Evolutionary conservation across 1,284 basidiomycete genomes (phyloP).

Genomic region (Ceratobasidium theobromae): DNA sequence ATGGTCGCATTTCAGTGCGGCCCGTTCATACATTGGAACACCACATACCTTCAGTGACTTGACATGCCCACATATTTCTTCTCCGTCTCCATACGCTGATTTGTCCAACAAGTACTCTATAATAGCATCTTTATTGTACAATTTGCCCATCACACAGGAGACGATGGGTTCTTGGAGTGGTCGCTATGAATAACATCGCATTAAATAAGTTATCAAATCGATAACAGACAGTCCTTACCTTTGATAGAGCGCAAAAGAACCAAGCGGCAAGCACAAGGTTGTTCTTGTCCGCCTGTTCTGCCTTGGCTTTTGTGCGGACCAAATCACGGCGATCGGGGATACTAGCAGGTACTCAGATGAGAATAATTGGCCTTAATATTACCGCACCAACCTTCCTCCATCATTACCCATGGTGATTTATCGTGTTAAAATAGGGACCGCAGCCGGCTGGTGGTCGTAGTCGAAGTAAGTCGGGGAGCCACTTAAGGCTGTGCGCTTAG

Average conservation of each 20-base stretch:
- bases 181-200: conserved; percentile 51
- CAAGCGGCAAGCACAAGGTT: conserved; percentile 83
- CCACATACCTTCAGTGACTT: conserved; percentile 76
- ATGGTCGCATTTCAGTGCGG: background rate
- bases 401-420: conserved; percentile 70
- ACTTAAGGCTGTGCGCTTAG: conserved; percentile 20
- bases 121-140: conserved; percentile 92
- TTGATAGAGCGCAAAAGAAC: conserved; percentile 90
- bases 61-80: conserved; percentile 83
- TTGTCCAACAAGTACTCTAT: conserved; percentile 84
- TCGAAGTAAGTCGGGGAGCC: conserved; percentile 19
- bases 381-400: conserved; percentile 52
- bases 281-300: conserved; percentile 82
- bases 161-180: conserved; percentile 85
- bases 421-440: background rate
- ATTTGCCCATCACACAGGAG: conserved; percentile 83
- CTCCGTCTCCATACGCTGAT: conserved; percentile 75
- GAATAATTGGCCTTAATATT: background rate
- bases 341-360: conserved; percentile 43
- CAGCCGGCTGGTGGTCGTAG: conserved; percentile 21
- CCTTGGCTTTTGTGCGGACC: conserved; percentile 73
- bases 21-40: background rate
- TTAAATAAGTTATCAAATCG: conserved; percentile 6
- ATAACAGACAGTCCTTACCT: conserved; percentile 54
- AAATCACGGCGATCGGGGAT: conserved; percentile 82